Evolutionary conservation across 345 rosid species (phyloP).

Genomic region (Populus tremula): DNA sequence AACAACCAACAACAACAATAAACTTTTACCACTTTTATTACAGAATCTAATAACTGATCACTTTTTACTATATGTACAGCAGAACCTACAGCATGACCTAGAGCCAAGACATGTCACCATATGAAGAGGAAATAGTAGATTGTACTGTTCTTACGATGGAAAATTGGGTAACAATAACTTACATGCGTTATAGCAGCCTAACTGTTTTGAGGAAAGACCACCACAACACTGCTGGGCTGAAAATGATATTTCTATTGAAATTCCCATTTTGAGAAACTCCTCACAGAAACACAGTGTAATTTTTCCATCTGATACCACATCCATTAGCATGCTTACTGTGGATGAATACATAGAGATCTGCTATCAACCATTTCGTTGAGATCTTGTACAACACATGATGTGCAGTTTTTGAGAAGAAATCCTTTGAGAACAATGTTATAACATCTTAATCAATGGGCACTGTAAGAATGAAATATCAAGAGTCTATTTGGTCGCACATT

Average conservation of each 20-base stretch:
- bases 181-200: neutral
- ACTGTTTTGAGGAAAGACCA: neutral
- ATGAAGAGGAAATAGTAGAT: neutral
- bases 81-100: neutral
- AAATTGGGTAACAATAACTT: neutral
- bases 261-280: neutral
- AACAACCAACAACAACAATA: neutral
- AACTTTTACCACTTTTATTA: neutral
- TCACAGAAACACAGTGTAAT: neutral
- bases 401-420: neutral
- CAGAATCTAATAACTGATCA: neutral
- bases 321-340: neutral
- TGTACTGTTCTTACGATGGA: neutral
- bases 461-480: neutral
- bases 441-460: neutral
- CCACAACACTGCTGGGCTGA: neutral
- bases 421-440: neutral
- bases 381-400: neutral
- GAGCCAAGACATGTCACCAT: neutral
- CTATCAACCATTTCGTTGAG: neutral
- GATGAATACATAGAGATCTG: neutral
- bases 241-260: neutral
- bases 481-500: neutral
- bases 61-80: neutral
- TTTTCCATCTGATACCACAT: neutral